Evolutionary conservation across 139 green algal species (phyloP), one percentile per base, ranked within the genome.

Genomic region (Volvox reticuliferus): DNA sequence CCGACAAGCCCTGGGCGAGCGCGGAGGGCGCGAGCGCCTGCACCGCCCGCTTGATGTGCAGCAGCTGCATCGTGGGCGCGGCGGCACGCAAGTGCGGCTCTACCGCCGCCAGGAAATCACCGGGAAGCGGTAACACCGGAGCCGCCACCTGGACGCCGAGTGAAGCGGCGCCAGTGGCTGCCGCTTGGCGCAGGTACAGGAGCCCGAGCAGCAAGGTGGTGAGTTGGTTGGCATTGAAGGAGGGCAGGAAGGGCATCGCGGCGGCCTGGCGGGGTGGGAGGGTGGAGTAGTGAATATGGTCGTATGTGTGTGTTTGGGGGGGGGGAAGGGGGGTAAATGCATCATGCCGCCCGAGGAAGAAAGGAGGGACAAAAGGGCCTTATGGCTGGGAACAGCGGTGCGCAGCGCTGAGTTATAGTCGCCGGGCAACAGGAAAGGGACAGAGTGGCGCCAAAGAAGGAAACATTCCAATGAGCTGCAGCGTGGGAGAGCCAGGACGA

Each of bases 1-100:
- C 36, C 37, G 36, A 14, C 24, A 44, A 61, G 14, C 13, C 84
- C 24, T 24, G 1, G 21, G 50, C 16, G 24, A 16, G 9, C 3
- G 65, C 21, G 65, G 61, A 68, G 0, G 86, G 86, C n/a, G 73
- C 86, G n/a, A 90, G 86, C 71, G 55, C 71, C 86, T 83, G 30
- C 30, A 76, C 73, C 2, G 86, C 73, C 1, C 73, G 71, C 86
- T 84, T 90, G 6, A 90, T 44, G 20, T 75, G 67, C 73, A 77
- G 50, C n/a, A 90, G 73, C 50, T 76, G 17, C 86, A 90, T 50
- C 2, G 9, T 1, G 18, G 73, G 44, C 0, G 50, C 86, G 20
- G 50, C 86, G 5, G 50, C 73, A 19, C 30, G 55, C 0, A 90
- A 55, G 86, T 84, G 86, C 12, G 86, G 50, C 55, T 62, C 69